Evolutionary conservation across 2,329 filamentous ascomycete genomes (phyloP), one percentile per base, ranked within the genome.

Genomic region (Periconia sp.): DNA sequence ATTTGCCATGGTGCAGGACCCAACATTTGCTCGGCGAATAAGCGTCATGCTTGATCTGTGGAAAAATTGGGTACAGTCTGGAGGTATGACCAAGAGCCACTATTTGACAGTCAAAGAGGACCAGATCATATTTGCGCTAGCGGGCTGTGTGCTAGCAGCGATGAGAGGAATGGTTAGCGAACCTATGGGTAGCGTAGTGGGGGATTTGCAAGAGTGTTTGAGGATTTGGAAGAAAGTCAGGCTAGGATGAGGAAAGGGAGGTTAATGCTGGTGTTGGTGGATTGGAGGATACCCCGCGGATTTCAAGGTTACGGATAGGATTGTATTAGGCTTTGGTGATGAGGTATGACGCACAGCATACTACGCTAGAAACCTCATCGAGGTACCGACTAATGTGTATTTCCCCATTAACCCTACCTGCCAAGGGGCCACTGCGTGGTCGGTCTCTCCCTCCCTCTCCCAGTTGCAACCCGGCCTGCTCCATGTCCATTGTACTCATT

Each of bases 11-110:
- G 29, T 55, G 1, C 41, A 50, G 18, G 45, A 57, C 36, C 28
- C 40, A 7, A 31, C 49, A 6, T 48, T 61, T 23, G 55, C 60
- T 5, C 40, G 25, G 16, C 23, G 45, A 12, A 19, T 63, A 2
- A 35, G 48, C 1, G 31, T 41, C 3, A 59, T 63, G 54, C 31
- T 63, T 22, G 60, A 62, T 33, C 18, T 51, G 29, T 63, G 60
- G 60, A 58, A 52, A 49, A 56, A 34, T 24, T 63, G 60, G 60
- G 39, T 39, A 8, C 46, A 56, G 19, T 50, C 47, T 9, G 57
- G 57, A 5, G 60, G 60, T 3, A 63, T 63, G 60, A 56, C 52
- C n/a, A 63, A 57, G 44, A 42, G 48, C n/a, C 55, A 63, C 42
- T 62, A 45, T 44, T 16, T 54, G 21, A 46, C 48, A 15, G 40